Conservation (phyloP, 1,139 yeast species). For the Debaryomyces sp. region DNA sequence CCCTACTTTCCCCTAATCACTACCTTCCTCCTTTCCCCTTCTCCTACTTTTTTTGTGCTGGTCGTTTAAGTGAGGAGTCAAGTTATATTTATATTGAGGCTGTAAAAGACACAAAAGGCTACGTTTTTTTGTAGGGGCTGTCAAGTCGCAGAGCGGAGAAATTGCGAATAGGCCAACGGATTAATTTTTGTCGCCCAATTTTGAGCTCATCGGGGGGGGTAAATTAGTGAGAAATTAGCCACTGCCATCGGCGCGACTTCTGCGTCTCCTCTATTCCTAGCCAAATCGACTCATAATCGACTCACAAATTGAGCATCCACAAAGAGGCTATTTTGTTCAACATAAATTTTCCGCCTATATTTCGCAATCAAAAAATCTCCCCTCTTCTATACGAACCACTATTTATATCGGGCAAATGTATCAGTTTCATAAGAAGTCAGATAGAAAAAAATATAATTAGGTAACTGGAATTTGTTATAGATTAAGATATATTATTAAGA, state of each 20-base stretch:
- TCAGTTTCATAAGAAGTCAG: not conserved
- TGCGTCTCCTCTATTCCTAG: constrained; percentile 1
- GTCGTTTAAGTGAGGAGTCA: constrained; percentile 6
- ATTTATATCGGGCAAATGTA: not conserved
- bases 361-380: constrained; percentile 1
- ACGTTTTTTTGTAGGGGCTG: constrained; percentile 3
- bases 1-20: not conserved
- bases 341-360: constrained; percentile 2
- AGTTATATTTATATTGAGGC: not conserved
- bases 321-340: constrained; percentile 1
- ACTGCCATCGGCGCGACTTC: not conserved
- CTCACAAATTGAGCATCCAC: constrained; percentile 6
- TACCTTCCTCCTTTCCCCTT: not conserved
- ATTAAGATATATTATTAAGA: not conserved
- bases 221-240: not conserved
- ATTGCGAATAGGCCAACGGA: constrained; percentile 6
- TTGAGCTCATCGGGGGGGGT: constrained; percentile 1
- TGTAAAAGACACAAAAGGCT: not conserved
- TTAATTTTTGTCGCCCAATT: constrained; percentile 1
- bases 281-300: not conserved
- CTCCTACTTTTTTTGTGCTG: not conserved
- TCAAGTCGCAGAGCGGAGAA: constrained; percentile 6
- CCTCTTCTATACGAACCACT: constrained; percentile 2
- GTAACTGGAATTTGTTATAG: not conserved
- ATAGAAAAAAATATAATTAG: not conserved